phyloP scores from a whole-genome alignment of 495 filamentous ascomycete species.

The Hypomontagnella monticulosa region DNA sequence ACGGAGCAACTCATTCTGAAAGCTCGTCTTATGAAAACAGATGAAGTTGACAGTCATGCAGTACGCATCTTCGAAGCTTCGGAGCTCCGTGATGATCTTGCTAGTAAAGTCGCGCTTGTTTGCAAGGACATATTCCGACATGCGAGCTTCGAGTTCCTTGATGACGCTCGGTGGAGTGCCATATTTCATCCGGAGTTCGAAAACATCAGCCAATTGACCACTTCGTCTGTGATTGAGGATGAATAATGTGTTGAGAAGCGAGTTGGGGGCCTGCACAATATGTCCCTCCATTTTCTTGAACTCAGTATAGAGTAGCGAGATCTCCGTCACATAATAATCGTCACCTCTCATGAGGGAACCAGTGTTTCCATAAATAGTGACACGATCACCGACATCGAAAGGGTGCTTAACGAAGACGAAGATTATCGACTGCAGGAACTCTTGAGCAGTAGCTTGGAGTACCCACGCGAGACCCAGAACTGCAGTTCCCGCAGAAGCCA shows the following conservation, averaged over 20 bases:
- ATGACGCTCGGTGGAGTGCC: slow-evolving; percentile 90
- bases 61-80: slow-evolving; percentile 65
- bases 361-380: slow-evolving; percentile 90
- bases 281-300: slow-evolving; percentile 99
- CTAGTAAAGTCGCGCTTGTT: slow-evolving; percentile 93
- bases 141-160: slow-evolving; percentile 80
- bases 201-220: slow-evolving; percentile 86
- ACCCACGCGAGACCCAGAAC: slow-evolving; percentile 92
- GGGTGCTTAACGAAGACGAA: slow-evolving; percentile 99
- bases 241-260: slow-evolving; percentile 89
- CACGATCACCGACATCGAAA: slow-evolving; percentile 95
- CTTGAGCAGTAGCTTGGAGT: slow-evolving; percentile 90
- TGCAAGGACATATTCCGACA: slow-evolving; percentile 82
- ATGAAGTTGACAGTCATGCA: slow-evolving; percentile 89
- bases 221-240: slow-evolving; percentile 94
- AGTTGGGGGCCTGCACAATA: slow-evolving; percentile 95
- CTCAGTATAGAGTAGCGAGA: slow-evolving; percentile 93
- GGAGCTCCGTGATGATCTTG: slow-evolving; percentile 90
- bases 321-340: slow-evolving; percentile 96
- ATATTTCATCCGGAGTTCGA: slow-evolving; percentile 85
- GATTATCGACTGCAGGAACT: slow-evolving; percentile 88
- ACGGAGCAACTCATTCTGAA: slow-evolving; percentile 90
- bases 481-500: slow-evolving; percentile 86
- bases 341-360: slow-evolving; percentile 80
- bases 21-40: slow-evolving; percentile 96